Conservation (phyloP, 2,329 filamentous ascomycete species). For the Colletotrichum liaoningense region DNA sequence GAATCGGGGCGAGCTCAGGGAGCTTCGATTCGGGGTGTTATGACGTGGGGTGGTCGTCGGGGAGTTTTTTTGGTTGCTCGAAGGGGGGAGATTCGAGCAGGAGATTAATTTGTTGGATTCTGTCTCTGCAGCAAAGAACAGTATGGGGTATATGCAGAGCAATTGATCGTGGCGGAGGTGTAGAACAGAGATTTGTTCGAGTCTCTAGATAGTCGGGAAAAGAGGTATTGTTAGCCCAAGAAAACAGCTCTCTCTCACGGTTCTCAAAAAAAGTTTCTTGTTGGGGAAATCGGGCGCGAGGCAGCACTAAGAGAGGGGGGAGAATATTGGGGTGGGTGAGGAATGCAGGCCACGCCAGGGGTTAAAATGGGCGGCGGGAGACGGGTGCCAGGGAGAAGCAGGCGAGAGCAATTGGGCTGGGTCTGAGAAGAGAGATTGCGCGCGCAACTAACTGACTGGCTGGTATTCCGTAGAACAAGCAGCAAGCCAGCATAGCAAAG, state of each 20-base stretch:
- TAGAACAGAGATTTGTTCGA: conserved; percentile 33
- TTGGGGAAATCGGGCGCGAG: conserved; percentile 4
- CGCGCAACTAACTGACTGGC: background rate
- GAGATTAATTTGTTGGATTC: conserved; percentile 27
- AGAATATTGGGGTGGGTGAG: conserved; percentile 6
- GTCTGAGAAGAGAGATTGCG: background rate
- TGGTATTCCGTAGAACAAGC: background rate
- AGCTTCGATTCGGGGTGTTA: conserved; percentile 23
- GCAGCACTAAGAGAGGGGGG: conserved; percentile 13
- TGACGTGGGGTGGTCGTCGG: background rate
- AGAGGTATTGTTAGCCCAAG: conserved; percentile 18
- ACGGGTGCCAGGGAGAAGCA: conserved; percentile 1
- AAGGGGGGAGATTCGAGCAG: conserved; percentile 33
- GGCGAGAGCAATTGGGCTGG: background rate
- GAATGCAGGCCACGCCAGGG: conserved; percentile 19
- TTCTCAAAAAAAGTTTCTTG: conserved; percentile 27
- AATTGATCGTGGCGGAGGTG: conserved; percentile 20
- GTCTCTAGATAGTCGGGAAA: conserved; percentile 24
- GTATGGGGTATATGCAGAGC: conserved; percentile 32
- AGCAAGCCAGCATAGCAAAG: background rate
- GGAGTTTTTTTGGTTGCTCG: conserved; percentile 9
- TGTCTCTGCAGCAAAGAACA: conserved; percentile 29
- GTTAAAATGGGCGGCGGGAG: background rate
- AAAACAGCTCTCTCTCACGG: background rate
- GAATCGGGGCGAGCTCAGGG: conserved; percentile 31